Evolutionary conservation across 2,329 filamentous ascomycete species (phyloP).

Genomic region (Penicillium concentricum): DNA sequence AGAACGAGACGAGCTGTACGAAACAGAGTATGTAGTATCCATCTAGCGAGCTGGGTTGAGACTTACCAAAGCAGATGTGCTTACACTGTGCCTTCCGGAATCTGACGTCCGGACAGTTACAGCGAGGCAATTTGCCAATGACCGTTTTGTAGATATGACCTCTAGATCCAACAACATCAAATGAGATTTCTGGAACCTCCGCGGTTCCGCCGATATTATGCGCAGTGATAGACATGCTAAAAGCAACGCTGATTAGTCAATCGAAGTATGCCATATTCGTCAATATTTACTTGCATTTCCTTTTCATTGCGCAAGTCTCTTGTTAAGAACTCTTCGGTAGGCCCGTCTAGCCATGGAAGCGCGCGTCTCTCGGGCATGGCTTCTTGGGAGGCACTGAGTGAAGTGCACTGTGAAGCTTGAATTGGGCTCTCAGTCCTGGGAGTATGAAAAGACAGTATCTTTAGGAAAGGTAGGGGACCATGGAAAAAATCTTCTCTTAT

Average conservation of each 20-base stretch:
- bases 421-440: not conserved
- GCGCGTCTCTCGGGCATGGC: not conserved
- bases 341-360: not conserved
- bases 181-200: constrained; percentile 49
- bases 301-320: not conserved
- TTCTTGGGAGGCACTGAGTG: not conserved
- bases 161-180: constrained; percentile 60
- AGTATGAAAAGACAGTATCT: not conserved
- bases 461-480: not conserved
- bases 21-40: not conserved
- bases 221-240: constrained; percentile 57
- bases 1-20: too few relatives aligned
- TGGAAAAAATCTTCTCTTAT: not conserved
- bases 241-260: not conserved
- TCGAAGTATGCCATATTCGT: not conserved
- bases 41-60: not conserved
- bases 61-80: constrained; percentile 58
- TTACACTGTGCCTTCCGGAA: constrained; percentile 59
- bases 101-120: constrained; percentile 54
- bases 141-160: constrained; percentile 62
- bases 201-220: constrained; percentile 47
- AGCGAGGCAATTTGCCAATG: constrained; percentile 53
- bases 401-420: not conserved
- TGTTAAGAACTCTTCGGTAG: not conserved
- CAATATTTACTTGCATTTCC: not conserved